Base-by-base conservation (phyloP, 257 asterid species). In the Nicotiana paniculata region DNA sequence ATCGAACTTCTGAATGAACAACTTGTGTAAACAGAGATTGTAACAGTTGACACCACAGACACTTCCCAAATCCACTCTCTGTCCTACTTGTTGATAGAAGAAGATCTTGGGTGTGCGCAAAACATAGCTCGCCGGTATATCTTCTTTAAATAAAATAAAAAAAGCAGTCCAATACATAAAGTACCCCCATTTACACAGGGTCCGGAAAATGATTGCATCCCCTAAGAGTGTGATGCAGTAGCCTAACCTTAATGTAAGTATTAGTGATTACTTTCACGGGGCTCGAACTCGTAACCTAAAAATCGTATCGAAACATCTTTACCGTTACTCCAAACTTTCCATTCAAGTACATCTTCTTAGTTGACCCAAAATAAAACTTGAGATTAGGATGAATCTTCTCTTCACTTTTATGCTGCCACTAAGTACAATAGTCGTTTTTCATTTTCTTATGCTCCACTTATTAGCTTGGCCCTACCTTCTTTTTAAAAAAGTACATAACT, bases 181-280 rank as follows among this genome's bases (percentile, higher is more conserved):
- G 10, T 8, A 43, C 1, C 1, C 7, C 11, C 11, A 7, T 43
- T 43, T 2, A 43, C 0, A 0, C 48, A 43, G 0, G 48, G 9
- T 1, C 2, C 2, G 0, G 11, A 0, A 1, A 43, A 43, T 0
- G 0, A 0, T 2, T 1, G 11, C 11, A 43, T 6, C 11, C 0
- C 2, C 11, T 8, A 43, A 2, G 48, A 2, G 11, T 7, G 48
- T 7, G 48, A 43, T 1, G 48, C 1, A 43, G 9, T 2, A 43
- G 48, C 2, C 48, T 43, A 32, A 43, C 9, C 9, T 9, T 39
- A 6, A 39, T 39, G 0, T 3, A 43, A 43, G 11, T 0, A 43
- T 0, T 39, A 39, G 9, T 39, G 48, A 0, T 0, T 6, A 0
- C 2, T 39, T 39, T 0, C 2, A 39, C 9, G 24, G 24, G 0